phyloP scores from a whole-genome alignment of 352 stramenopile genomes.

The Phytopythium oedochilum region DNA sequence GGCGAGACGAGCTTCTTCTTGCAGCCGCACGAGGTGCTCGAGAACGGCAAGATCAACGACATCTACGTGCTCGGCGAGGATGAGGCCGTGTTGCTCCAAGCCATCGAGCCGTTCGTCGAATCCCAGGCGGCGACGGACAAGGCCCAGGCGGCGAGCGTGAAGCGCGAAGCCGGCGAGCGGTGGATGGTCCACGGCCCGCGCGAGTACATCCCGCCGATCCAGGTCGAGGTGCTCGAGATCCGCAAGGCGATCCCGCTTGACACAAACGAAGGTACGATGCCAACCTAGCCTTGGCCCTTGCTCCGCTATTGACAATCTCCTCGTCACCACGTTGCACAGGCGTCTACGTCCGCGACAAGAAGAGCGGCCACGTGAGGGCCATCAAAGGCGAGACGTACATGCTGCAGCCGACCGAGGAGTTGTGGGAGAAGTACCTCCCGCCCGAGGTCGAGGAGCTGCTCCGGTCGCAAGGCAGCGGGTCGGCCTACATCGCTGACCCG shows the following conservation, averaged over 20 bases:
- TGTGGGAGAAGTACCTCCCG: conserved; percentile 63
- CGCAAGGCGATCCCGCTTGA: conserved; percentile 73
- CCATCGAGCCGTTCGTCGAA: conserved; percentile 60
- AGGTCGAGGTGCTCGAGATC: conserved; percentile 74
- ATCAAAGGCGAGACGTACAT: conserved; percentile 81
- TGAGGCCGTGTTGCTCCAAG: conserved; percentile 73
- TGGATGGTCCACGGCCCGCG: conserved; percentile 81
- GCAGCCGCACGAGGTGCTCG: conserved; percentile 50
- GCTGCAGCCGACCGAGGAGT: conserved; percentile 71
- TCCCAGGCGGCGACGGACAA: conserved; percentile 21
- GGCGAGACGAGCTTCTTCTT: conserved; percentile 76
- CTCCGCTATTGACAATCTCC: too few species aligned
- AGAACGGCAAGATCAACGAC: conserved; percentile 58
- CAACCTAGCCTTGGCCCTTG: not conserved
- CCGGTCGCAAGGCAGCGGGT: conserved; percentile 41
- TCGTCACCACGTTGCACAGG: too few species aligned
- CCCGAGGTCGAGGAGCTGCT: conserved; percentile 67
- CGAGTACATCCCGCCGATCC: conserved; percentile 76
- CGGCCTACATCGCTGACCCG: conserved; percentile 57
- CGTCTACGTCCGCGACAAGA: conserved; percentile 77
- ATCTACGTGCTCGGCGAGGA: conserved; percentile 69
- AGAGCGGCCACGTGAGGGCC: conserved; percentile 65
- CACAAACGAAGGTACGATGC: conserved; percentile 45
- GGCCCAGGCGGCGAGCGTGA: conserved; percentile 13
- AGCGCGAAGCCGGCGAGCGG: conserved; percentile 58